Evolutionary conservation across 345 rosid species (phyloP).

Genomic region (Lepidium africanum): DNA sequence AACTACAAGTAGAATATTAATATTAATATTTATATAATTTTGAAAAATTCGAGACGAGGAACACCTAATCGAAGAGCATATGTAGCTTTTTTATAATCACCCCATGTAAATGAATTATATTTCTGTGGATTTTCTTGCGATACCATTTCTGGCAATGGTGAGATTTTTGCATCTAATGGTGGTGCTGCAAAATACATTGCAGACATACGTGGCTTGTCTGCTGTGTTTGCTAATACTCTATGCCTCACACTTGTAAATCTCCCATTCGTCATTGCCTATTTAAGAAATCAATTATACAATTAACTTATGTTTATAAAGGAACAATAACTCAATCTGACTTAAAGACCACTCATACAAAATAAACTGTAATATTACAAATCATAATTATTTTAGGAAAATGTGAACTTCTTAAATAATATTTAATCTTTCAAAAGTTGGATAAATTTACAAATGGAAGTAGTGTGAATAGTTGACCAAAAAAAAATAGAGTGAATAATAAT

Average conservation of each 20-base stretch:
- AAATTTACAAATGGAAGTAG: too few species aligned
- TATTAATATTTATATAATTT: conserved; percentile 5
- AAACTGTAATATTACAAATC: too few species aligned
- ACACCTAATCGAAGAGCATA: conserved; percentile 63
- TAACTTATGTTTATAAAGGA: not conserved
- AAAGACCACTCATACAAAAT: too few species aligned
- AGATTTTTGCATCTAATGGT: conserved; percentile 44
- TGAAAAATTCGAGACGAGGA: conserved; percentile 60
- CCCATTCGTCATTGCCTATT: conserved; percentile 81
- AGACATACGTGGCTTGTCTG: conserved; percentile 61
- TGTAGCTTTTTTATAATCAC: conserved; percentile 67
- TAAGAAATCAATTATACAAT: not conserved
- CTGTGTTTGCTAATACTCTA: conserved; percentile 55
- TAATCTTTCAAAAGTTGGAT: too few species aligned
- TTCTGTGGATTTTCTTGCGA: conserved; percentile 39
- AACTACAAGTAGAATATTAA: too few species aligned
- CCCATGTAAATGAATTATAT: conserved; percentile 74
- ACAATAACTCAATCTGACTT: not conserved
- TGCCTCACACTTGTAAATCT: conserved; percentile 80
- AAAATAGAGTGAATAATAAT: not conserved
- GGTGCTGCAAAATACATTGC: conserved; percentile 89
- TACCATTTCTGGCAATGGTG: conserved; percentile 51
- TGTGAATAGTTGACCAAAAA: too few species aligned
- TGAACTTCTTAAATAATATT: too few species aligned
- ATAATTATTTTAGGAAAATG: too few species aligned